Conservation (phyloP, 768 basidiomycete species). For the Leucocoprinus leucothites region DNA sequence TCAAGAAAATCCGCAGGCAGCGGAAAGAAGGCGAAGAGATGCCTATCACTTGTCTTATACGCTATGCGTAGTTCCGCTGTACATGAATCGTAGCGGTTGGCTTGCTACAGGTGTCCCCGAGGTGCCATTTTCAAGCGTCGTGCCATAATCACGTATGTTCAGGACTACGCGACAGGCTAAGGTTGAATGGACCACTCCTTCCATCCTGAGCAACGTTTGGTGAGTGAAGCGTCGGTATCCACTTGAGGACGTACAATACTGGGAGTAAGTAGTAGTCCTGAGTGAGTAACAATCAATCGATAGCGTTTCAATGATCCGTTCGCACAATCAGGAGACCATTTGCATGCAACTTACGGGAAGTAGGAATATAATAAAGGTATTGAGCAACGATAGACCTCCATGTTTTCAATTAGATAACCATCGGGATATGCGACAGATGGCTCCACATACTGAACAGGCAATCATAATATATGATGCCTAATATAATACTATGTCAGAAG, state of each 20-base stretch:
- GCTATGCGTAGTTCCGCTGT: no score
- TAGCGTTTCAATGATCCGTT: no score
- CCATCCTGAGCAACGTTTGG: not conserved
- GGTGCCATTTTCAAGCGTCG: no score
- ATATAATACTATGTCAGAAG: not conserved
- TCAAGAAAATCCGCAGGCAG: no score
- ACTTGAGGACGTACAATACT: not conserved
- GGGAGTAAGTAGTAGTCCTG: not conserved
- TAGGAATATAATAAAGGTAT: not conserved
- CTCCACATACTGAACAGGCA: not conserved
- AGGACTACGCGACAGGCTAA: not conserved
- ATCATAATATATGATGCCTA: not conserved
- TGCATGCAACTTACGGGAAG: no score
- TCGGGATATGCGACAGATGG: not conserved
- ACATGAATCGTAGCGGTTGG: no score
- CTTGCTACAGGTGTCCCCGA: no score
- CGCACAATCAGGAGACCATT: no score
- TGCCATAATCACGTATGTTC: not conserved
- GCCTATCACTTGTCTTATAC: no score
- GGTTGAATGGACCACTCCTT: not conserved
- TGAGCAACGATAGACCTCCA: not conserved
- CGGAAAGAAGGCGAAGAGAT: no score
- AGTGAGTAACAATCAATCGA: not conserved
- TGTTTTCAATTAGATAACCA: not conserved
- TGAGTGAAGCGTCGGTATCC: not conserved